phyloP scores from a whole-genome alignment of 495 filamentous ascomycete species.

The Penicillium flavigenum region DNA sequence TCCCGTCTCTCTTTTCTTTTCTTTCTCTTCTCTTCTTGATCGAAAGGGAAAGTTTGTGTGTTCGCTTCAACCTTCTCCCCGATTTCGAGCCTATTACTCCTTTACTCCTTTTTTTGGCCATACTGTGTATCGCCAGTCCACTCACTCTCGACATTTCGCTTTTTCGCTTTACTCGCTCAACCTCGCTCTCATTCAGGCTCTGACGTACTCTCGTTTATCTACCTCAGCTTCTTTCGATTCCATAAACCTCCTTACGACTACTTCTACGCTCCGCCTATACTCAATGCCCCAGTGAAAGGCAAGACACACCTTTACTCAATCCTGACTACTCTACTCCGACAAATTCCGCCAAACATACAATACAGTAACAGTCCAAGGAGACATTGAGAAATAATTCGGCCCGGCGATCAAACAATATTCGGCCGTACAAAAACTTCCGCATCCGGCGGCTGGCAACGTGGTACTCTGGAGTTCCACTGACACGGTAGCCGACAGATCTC shows the following conservation, averaged over 20 bases:
- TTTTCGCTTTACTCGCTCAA: too few species aligned
- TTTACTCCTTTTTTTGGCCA: constrained; percentile 27
- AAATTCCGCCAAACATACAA: constrained; percentile 9
- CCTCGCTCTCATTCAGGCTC: constrained; percentile 4
- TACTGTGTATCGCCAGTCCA: constrained; percentile 43
- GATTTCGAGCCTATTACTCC: constrained; percentile 15
- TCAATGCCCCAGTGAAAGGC: constrained; percentile 9
- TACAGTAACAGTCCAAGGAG: constrained; percentile 3
- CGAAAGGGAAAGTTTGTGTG: neutral
- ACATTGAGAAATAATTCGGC: constrained; percentile 10
- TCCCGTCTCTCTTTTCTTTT: constrained; percentile 18
- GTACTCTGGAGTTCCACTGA: constrained; percentile 39
- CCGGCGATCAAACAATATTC: constrained; percentile 13
- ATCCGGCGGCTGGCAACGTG: constrained; percentile 43
- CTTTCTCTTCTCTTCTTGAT: constrained; percentile 14
- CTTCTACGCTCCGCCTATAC: neutral
- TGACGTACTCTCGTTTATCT: constrained; percentile 15
- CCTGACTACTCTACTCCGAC: neutral
- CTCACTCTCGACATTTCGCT: constrained; percentile 29
- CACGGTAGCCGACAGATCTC: constrained; percentile 29
- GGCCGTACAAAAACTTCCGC: constrained; percentile 33
- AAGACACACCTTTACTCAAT: neutral
- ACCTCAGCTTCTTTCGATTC: neutral
- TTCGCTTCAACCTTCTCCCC: constrained; percentile 9
- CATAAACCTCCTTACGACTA: neutral